Evolutionary conservation across 225 moss, liverwort and hornwort genomes (phyloP), one percentile per base, ranked within the genome.

Genomic region (Pseudisothecium myosuroides): DNA sequence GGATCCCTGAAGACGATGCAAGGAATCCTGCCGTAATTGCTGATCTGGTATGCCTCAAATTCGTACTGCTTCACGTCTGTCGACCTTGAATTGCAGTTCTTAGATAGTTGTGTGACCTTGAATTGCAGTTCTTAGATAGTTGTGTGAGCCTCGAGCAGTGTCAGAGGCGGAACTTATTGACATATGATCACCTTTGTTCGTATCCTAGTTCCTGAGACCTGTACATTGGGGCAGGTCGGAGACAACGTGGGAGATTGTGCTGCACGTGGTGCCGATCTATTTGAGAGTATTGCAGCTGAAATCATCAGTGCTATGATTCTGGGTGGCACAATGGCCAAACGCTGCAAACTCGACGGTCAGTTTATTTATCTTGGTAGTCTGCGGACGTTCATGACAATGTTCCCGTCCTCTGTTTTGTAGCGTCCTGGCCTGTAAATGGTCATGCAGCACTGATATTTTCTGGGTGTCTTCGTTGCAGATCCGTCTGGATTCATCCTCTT

Each of bases 221-320:
- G 60, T 87, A 22, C 60, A 24, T 85, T 89, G 82, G 82, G 68
- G 88, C 93, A 98, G 98, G 98, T 98, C 26, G 98, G 98, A 82
- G 98, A 99, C 92, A 99, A 99, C 89, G 97, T 99, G 83, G 98
- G 98, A 81, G 97, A 99, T 80, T 99, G 98, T 88, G 98, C 97
- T 89, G 98, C 98, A 28, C 96, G 97, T 59, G 98, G 98, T 90
- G 98, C 98, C 61, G 97, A 99, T 94, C 84, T 99, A 14, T 99
- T 99, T 89, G 98, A 99, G 90, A 99, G 98, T 91, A 99, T 99
- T 90, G 98, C 98, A 26, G 97, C 97, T 82, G 97, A 99, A 92
- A 95, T 99, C 83, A 99, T 99, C 85, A 97, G 98, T 89, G 97
- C 98, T 55, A 99, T 99, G 98, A 99, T 99, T 92, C 96, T 99